These are phyloP conservation scores for Rhodamnia argentea DNA, from an alignment of 345 rosid species.

Conservation along the genomic window DNA sequence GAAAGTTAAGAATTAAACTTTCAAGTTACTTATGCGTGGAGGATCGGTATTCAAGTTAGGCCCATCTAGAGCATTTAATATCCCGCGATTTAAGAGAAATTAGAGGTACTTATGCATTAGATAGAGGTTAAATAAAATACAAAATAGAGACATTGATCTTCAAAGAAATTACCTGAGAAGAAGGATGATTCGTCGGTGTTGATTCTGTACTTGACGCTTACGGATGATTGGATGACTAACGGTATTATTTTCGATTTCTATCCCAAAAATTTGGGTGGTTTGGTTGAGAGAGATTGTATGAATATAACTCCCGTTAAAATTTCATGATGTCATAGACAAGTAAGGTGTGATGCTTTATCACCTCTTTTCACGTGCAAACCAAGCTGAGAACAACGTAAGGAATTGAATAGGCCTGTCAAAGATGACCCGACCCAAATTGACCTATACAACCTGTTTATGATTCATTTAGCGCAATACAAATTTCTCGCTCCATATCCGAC, in stretches of 20 bases:
- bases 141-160: not conserved
- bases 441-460: too few species aligned
- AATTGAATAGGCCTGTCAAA: not conserved
- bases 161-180: not conserved
- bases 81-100: not conserved
- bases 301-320: not conserved
- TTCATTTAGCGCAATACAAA: too few species aligned
- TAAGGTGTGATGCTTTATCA: not conserved
- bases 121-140: not conserved
- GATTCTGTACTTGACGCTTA: not conserved
- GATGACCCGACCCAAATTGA: too few species aligned
- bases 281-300: not conserved
- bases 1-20: not conserved
- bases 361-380: not conserved
- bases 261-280: not conserved
- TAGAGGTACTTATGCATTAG: not conserved
- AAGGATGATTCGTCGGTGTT: not conserved
- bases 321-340: not conserved
- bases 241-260: not conserved
- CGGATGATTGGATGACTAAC: not conserved
- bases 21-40: not conserved
- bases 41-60: not conserved
- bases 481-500: too few species aligned
- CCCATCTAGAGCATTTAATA: not conserved
- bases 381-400: not conserved